Evolutionary conservation across 768 basidiomycete species (phyloP).

Genomic region (Tricholoma hemisulphureum): DNA sequence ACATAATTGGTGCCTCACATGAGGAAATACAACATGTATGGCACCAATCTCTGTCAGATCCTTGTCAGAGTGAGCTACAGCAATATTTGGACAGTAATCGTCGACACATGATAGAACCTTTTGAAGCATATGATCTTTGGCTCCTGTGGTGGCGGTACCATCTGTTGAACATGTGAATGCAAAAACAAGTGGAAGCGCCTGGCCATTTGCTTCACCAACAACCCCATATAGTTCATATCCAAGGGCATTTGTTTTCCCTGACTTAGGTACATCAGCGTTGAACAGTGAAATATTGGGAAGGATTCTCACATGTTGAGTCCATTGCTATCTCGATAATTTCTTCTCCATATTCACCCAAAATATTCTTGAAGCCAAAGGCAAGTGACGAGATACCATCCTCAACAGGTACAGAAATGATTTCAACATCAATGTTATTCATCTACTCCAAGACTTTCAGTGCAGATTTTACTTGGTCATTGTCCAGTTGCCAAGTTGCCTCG

Average conservation of each 20-base stretch:
- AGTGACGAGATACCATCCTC: constrained; percentile 3
- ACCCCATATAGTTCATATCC: constrained; percentile 1
- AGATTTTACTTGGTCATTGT: no score
- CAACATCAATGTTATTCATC: not conserved
- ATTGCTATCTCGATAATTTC: constrained; percentile 2
- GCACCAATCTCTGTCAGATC: constrained; percentile 28
- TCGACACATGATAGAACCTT: constrained; percentile 15
- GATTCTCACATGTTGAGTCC: constrained; percentile 1
- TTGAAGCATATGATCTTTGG: constrained; percentile 19
- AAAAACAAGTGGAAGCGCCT: constrained; percentile 6
- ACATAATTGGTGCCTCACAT: constrained; percentile 31
- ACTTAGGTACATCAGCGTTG: no score
- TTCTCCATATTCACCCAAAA: not conserved
- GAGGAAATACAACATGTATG: constrained; percentile 13
- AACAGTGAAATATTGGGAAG: not conserved
- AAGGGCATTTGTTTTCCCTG: constrained; percentile 1
- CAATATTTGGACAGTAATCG: constrained; percentile 16
- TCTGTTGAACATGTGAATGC: no score
- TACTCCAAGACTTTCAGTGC: not conserved
- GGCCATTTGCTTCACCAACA: constrained; percentile 1
- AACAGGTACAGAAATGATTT: not conserved
- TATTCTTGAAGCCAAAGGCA: not conserved
- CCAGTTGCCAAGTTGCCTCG: no score
- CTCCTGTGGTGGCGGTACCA: constrained; percentile 14
- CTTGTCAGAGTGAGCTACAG: constrained; percentile 26